A percentile compares a stretch with the other conserved stretches of the same genome.
These are phyloP conservation scores for Penicillium sp. DNA, from an alignment of 2,329 filamentous ascomycete species.

Conservation along the genomic window DNA sequence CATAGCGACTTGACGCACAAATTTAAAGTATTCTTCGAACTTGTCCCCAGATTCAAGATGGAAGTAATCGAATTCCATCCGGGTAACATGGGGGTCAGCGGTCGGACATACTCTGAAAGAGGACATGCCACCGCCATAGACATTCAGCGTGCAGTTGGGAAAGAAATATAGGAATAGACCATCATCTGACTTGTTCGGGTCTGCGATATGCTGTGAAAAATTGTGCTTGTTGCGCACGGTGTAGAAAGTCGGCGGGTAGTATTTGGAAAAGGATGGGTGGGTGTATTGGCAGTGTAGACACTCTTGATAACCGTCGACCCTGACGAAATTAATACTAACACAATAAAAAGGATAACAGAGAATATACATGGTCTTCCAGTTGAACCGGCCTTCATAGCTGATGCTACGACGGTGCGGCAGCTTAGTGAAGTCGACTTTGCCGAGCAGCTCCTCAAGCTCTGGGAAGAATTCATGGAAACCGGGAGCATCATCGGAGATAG, in stretches of 20 bases:
- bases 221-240: slow-evolving; percentile 54
- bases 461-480: slow-evolving; percentile 55
- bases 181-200: slow-evolving; percentile 53
- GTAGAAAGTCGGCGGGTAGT: slow-evolving; percentile 57
- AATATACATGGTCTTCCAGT: slow-evolving; percentile 57
- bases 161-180: slow-evolving; percentile 60
- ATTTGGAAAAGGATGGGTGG: slow-evolving; percentile 55
- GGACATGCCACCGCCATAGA: slow-evolving; percentile 59
- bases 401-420: slow-evolving; percentile 53
- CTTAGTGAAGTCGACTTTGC: slow-evolving; percentile 54
- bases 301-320: slow-evolving; percentile 59
- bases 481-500: slow-evolving; percentile 49
- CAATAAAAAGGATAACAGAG: background rate
- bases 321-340: slow-evolving; percentile 16
- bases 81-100: slow-evolving; percentile 48
- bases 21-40: slow-evolving; percentile 57
- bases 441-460: slow-evolving; percentile 50
- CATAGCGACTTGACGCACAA: slow-evolving; percentile 55
- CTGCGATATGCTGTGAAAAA: slow-evolving; percentile 57
- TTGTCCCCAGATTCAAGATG: slow-evolving; percentile 51
- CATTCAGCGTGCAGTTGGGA: slow-evolving; percentile 55
- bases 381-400: slow-evolving; percentile 56
- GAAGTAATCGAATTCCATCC: slow-evolving; percentile 62
- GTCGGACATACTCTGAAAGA: slow-evolving; percentile 56
- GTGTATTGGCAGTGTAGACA: slow-evolving; percentile 60